These are phyloP conservation scores for Pleurotus citrinopileatus DNA, from an alignment of 768 basidiomycete species.

Conservation along the genomic window DNA sequence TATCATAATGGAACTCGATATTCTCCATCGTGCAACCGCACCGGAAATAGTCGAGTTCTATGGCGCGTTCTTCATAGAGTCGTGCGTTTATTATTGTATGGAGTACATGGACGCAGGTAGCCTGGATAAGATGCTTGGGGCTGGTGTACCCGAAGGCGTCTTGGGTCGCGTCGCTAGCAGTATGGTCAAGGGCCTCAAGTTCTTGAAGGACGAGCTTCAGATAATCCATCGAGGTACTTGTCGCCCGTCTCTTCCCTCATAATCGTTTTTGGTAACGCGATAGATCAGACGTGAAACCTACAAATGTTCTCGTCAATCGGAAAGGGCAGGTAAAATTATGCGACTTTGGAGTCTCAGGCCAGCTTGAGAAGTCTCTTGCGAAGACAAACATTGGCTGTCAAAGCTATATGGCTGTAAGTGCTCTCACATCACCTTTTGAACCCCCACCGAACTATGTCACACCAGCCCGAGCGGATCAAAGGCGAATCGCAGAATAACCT, in stretches of 20 bases:
- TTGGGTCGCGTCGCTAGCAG: slow-evolving; percentile 76
- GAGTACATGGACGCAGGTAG: slow-evolving; percentile 99
- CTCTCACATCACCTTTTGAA: background rate
- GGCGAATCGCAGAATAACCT: slow-evolving; percentile 87
- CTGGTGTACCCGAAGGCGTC: slow-evolving; percentile 74
- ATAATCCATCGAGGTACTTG: slow-evolving; percentile 57
- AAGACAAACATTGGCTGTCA: slow-evolving; percentile 99
- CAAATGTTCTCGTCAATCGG: slow-evolving; percentile 87
- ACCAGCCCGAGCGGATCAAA: slow-evolving; percentile 91
- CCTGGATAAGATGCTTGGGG: slow-evolving; percentile 73
- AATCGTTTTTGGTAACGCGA: background rate
- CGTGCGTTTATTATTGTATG: slow-evolving; percentile 99
- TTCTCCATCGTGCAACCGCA: slow-evolving; percentile 89
- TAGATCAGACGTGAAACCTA: slow-evolving; percentile 81
- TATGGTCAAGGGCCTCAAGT: slow-evolving; percentile 89
- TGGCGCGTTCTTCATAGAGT: slow-evolving; percentile 98
- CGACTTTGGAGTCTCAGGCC: slow-evolving; percentile 98
- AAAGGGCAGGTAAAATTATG: slow-evolving; percentile 92
- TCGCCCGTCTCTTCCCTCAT: background rate
- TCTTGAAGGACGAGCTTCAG: slow-evolving; percentile 92
- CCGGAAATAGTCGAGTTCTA: slow-evolving; percentile 98
- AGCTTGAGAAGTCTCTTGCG: slow-evolving; percentile 92
- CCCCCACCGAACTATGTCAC: slow-evolving; percentile 1
- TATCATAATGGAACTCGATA: slow-evolving; percentile 98
- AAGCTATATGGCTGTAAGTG: slow-evolving; percentile 93